Base-by-base conservation (phyloP, 164 flowering plant species). In the Euptelea pleiosperma region DNA sequence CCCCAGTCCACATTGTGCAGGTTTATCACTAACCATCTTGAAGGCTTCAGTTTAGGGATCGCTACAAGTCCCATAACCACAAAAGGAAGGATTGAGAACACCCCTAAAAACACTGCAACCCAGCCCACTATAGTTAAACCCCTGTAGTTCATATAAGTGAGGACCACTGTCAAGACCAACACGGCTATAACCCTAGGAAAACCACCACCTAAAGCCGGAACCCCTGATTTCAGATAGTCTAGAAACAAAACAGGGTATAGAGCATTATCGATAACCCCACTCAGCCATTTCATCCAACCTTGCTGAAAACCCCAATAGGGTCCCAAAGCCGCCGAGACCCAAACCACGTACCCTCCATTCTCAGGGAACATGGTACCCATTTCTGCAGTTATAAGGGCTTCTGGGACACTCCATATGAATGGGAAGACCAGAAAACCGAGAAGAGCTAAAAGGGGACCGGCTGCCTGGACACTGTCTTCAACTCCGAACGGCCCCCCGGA, bases 201-300 rank as follows among this genome's bases (percentile, higher is more conserved):
- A 8, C 79, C 80, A 33, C 64, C 72, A 14, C 59, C 74, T 40
- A 82, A 29, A 30, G 52, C 68, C 1, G 83, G 82, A 42, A 77
- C 34, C 0, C 52, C 71, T 3, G 83, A 71, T 57, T 77, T 75
- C 39, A 82, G 8, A 66, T 82, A 82, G 60, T 82, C 86, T 4
- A 82, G 72, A 62, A 82, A 79, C 58, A 82, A 49, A 37, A 82
- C 77, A 6, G 83, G 86, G 55, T 82, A 79, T 1, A 82, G 45
- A 24, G 86, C 86, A 62, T 82, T 82, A 60, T 82, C 86, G n/a
- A 82, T 82, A 19, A 82, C 83, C 29, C 86, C 86, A 64, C 86
- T 79, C n/a, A 79, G 68, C 86, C 86, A 79, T 65, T 82, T 82
- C 83, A 79, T 75, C 83, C 83, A 79, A 16, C 86, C 86, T 58